These are phyloP conservation scores for Panellus pusillus DNA, from an alignment of 768 basidiomycete genomes.

Conservation along the genomic window DNA sequence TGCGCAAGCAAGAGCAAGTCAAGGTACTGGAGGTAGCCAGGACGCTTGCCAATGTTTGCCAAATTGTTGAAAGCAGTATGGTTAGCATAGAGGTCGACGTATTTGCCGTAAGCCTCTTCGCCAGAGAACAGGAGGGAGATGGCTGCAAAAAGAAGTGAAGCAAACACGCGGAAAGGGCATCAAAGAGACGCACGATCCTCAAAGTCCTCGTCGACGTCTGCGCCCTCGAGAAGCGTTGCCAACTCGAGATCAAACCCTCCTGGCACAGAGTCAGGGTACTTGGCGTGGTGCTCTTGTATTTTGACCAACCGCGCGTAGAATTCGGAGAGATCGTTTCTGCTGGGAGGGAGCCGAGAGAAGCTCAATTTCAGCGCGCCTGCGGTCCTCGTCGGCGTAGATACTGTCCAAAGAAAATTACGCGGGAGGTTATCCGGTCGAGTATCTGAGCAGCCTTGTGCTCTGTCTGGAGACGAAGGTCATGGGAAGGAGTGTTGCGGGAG, in stretches of 20 bases:
- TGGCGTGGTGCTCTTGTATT: slow-evolving; percentile 94
- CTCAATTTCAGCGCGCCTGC: slow-evolving; percentile 67
- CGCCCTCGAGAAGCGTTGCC: slow-evolving; percentile 77
- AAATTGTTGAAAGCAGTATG: slow-evolving; percentile 91
- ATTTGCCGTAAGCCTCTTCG: slow-evolving; percentile 93
- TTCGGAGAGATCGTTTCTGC: slow-evolving; percentile 79
- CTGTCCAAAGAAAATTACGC: slow-evolving; percentile 63
- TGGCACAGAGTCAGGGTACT: slow-evolving; percentile 88
- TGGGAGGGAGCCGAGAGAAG: slow-evolving; percentile 57
- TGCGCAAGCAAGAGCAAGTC: slow-evolving; percentile 76
- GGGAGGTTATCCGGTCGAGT: slow-evolving; percentile 78
- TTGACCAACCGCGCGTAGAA: slow-evolving; percentile 96
- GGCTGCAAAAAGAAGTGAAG: slow-evolving; percentile 42
- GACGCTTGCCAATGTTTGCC: slow-evolving; percentile 77
- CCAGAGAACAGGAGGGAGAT: slow-evolving; percentile 90
- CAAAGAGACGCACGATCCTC: slow-evolving; percentile 75
- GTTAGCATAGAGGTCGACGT: slow-evolving; percentile 87
- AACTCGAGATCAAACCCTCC: slow-evolving; percentile 84
- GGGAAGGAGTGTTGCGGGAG: slow-evolving; percentile 60
- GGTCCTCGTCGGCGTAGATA: slow-evolving; percentile 77
- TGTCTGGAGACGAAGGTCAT: slow-evolving; percentile 66
- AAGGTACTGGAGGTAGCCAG: slow-evolving; percentile 92
- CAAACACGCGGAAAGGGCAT: slow-evolving; percentile 1
- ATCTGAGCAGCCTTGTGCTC: slow-evolving; percentile 91
- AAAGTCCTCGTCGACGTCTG: slow-evolving; percentile 66